Percentiles rank a stretch among this genome's conserved stretches.
Conservation (phyloP, 768 basidiomycete species). For the Lactarius indigo region DNA sequence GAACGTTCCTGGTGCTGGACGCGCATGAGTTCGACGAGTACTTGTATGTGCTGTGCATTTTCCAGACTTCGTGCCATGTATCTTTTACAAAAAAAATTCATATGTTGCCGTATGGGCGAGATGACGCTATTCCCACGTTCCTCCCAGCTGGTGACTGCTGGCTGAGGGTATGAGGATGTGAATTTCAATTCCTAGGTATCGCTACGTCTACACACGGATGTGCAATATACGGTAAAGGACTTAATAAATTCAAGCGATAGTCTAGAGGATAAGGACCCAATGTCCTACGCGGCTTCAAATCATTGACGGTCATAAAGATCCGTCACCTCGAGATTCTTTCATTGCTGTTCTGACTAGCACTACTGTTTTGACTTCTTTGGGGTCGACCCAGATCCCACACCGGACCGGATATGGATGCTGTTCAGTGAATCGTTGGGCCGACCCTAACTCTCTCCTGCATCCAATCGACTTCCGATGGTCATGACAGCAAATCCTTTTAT, state of each 20-base stretch:
- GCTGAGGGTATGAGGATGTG: background rate
- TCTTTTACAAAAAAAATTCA: constrained; percentile 3
- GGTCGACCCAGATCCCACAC: too few relatives aligned
- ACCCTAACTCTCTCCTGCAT: too few relatives aligned
- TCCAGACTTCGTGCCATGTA: constrained; percentile 13
- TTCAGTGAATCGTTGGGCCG: too few relatives aligned
- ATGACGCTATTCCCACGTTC: background rate
- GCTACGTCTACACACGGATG: background rate
- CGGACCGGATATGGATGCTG: too few relatives aligned
- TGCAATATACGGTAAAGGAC: background rate
- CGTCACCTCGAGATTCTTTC: too few relatives aligned
- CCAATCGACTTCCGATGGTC: too few relatives aligned
- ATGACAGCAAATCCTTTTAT: too few relatives aligned
- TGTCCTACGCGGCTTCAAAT: too few relatives aligned
- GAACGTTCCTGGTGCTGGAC: constrained; percentile 78
- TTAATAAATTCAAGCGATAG: background rate
- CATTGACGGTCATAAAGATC: too few relatives aligned
- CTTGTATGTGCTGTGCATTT: constrained; percentile 8
- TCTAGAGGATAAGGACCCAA: background rate
- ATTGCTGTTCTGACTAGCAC: too few relatives aligned
- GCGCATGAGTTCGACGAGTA: constrained; percentile 31
- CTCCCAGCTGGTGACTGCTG: background rate
- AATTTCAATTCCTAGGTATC: background rate
- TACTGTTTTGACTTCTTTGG: too few relatives aligned
- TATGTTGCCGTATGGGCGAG: background rate